Conservation (phyloP, 106 monocot genomes). For the Dendrobium nobile region DNA sequence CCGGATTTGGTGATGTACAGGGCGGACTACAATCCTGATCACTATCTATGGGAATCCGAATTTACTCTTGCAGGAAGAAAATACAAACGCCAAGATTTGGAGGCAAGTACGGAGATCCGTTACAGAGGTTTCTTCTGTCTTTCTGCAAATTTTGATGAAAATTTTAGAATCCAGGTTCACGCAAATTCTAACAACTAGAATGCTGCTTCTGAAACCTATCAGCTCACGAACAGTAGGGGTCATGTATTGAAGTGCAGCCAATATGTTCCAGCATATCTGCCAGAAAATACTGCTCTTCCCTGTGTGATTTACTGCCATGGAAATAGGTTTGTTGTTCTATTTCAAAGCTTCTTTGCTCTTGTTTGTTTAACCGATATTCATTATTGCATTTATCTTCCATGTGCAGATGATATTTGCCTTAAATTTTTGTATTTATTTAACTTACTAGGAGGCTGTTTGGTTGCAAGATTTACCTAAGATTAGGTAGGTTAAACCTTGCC, state of each 20-base stretch:
- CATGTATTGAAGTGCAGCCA: constrained; percentile 90
- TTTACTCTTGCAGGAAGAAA: constrained; percentile 96
- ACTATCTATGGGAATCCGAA: constrained; percentile 94
- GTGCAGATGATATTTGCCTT: not conserved
- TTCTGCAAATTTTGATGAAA: constrained; percentile 16
- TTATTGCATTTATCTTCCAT: not conserved
- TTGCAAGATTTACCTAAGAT: too few species aligned
- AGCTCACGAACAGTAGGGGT: constrained; percentile 84
- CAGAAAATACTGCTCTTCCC: constrained; percentile 70
- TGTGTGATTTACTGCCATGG: constrained; percentile 99
- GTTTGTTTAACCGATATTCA: not conserved
- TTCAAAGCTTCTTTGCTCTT: not conserved
- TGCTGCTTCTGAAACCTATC: constrained; percentile 27
- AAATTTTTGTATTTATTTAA: not conserved
- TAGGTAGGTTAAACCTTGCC: too few species aligned
- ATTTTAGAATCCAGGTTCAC: not conserved
- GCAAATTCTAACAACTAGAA: constrained; percentile 16
- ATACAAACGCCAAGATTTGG: constrained; percentile 90
- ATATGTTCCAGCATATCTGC: constrained; percentile 57
- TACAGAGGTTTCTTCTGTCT: constrained; percentile 42
- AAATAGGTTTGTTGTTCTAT: constrained; percentile 56
- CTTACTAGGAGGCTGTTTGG: not conserved
- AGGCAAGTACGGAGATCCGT: constrained; percentile 90
- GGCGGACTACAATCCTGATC: constrained; percentile 93
- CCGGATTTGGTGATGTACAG: constrained; percentile 38